Evolutionary conservation across 1,139 yeast genomes (phyloP).

Genomic region (Kurtzmaniella quercitrusa): DNA sequence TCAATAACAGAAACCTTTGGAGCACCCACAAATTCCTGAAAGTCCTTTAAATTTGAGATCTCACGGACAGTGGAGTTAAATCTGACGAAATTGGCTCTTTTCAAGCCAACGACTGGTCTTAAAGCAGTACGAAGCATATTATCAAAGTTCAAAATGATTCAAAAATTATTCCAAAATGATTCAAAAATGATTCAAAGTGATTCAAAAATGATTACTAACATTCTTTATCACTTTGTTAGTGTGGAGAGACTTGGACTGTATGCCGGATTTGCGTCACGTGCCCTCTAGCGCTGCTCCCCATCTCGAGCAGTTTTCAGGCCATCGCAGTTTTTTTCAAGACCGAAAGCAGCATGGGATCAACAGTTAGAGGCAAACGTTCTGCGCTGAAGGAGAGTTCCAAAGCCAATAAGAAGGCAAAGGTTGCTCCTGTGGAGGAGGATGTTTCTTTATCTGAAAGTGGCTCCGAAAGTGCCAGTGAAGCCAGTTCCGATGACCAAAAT

Average conservation of each 20-base stretch:
- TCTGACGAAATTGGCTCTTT: constrained; percentile 1
- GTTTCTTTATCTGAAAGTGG: constrained; percentile 16
- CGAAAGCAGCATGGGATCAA: constrained; percentile 19
- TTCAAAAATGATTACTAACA: background rate
- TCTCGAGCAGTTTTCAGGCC: constrained; percentile 1
- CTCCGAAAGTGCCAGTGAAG: constrained; percentile 1
- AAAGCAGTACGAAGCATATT: constrained; percentile 5
- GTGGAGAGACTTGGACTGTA: background rate
- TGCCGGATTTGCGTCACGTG: background rate
- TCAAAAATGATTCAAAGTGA: background rate
- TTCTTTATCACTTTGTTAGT: background rate
- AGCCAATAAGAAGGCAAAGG: constrained; percentile 27
- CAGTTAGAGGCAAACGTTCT: constrained; percentile 34
- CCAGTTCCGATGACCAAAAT: constrained; percentile 8
- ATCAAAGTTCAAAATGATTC: background rate
- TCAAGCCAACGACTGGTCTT: background rate
- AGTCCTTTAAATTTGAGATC: constrained; percentile 16
- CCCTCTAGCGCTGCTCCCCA: background rate
- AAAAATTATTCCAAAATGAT: no score
- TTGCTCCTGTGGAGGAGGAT: constrained; percentile 8
- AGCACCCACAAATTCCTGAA: constrained; percentile 15
- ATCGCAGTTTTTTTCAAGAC: constrained; percentile 5
- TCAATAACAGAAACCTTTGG: constrained; percentile 36
- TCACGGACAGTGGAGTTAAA: constrained; percentile 16
- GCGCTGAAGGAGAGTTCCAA: constrained; percentile 17